Conservation (phyloP, 2,329 filamentous ascomycete species). For the Curvularia sp. region DNA sequence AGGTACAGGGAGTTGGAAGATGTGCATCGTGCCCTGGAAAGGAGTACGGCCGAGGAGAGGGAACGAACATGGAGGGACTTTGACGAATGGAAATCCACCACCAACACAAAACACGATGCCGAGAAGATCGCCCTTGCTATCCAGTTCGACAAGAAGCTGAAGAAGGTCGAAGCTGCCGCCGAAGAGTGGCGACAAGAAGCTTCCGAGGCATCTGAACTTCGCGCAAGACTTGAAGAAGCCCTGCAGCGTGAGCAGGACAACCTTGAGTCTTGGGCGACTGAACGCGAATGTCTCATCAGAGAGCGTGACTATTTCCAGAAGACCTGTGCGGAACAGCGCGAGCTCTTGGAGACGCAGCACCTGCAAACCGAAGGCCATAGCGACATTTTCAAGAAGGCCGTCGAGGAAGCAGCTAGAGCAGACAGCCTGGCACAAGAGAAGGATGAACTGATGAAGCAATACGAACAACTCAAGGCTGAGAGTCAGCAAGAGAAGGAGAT, state of each 20-base stretch:
- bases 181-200: slow-evolving; percentile 58
- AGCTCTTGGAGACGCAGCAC: slow-evolving; percentile 7
- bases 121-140: slow-evolving; percentile 52
- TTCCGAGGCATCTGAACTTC: slow-evolving; percentile 46
- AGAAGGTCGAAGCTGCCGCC: slow-evolving; percentile 58
- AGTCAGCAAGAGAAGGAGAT: slow-evolving; percentile 49
- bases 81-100: slow-evolving; percentile 54
- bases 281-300: slow-evolving; percentile 48
- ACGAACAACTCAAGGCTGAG: slow-evolving; percentile 43
- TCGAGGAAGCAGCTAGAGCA: slow-evolving; percentile 41
- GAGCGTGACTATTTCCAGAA: slow-evolving; percentile 61
- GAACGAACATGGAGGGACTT: slow-evolving; percentile 49
- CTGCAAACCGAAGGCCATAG: slow-evolving; percentile 48
- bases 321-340: slow-evolving; percentile 60
- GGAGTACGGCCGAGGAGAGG: slow-evolving; percentile 48
- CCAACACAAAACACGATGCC: slow-evolving; percentile 45
- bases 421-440: slow-evolving; percentile 45
- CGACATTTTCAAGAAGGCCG: slow-evolving; percentile 45
- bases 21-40: slow-evolving; percentile 49
- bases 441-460: slow-evolving; percentile 46
- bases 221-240: slow-evolving; percentile 52
- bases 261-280: slow-evolving; percentile 58
- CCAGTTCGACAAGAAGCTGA: slow-evolving; percentile 52
- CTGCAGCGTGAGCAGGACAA: slow-evolving; percentile 57
- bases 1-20: slow-evolving; percentile 55